A percentile compares a stretch with the other conserved stretches of the same genome.
Conservation (phyloP, 106 monocot genomes). For the Dendrobium chrysotoxum region DNA sequence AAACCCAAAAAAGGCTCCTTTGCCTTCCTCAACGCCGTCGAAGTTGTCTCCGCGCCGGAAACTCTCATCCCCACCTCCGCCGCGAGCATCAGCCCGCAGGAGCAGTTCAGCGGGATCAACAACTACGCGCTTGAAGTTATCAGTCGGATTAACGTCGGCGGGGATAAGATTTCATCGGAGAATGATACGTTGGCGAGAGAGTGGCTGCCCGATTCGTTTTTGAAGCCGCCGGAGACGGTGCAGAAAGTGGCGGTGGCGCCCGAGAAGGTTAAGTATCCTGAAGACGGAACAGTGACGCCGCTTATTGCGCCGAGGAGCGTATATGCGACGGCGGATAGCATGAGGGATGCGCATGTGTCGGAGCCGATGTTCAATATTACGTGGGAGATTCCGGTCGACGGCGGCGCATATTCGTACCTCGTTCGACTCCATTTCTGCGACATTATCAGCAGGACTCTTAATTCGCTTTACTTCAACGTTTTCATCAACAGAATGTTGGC, state of each 20-base stretch:
- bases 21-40: slow-evolving; percentile 61
- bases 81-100: slow-evolving; percentile 2
- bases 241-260: slow-evolving; percentile 20
- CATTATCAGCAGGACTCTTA: slow-evolving; percentile 67
- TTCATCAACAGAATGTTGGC: slow-evolving; percentile 39
- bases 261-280: slow-evolving; percentile 39
- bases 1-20: slow-evolving; percentile 35
- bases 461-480: slow-evolving; percentile 68
- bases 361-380: slow-evolving; percentile 61
- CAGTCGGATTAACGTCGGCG: slow-evolving; percentile 48
- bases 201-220: slow-evolving; percentile 52
- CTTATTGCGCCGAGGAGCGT: slow-evolving; percentile 47
- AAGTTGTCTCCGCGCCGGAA: slow-evolving; percentile 42
- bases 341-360: slow-evolving; percentile 35
- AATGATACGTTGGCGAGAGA: slow-evolving; percentile 37
- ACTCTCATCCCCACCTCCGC: slow-evolving; percentile 32
- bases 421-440: slow-evolving; percentile 80
- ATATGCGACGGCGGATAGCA: slow-evolving; percentile 54
- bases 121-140: slow-evolving; percentile 36
- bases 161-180: slow-evolving; percentile 18
- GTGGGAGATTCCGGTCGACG: slow-evolving; percentile 37
- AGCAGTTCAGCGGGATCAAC: slow-evolving; percentile 24
- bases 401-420: slow-evolving; percentile 43
- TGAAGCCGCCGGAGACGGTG: slow-evolving; percentile 21
- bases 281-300: slow-evolving; percentile 33